Percentiles rank a stretch among this genome's conserved stretches.
These are phyloP conservation scores for Rachicladosporium sp. DNA, from an alignment of 2,329 filamentous ascomycete genomes.

Conservation along the genomic window DNA sequence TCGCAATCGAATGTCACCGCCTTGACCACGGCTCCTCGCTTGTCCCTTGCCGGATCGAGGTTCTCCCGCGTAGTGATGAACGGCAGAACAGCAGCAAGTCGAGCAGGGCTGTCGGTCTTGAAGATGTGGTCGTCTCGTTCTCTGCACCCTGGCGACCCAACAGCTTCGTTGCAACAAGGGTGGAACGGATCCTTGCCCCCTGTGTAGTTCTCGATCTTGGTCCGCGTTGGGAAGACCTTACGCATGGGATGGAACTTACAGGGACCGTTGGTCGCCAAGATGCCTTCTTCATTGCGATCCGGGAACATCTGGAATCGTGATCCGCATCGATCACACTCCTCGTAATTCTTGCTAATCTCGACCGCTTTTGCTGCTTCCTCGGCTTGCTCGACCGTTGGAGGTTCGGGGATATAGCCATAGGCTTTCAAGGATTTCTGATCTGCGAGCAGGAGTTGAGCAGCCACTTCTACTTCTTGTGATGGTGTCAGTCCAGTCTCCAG, in stretches of 20 bases:
- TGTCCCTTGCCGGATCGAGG: slow-evolving; percentile 31
- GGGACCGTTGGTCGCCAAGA: slow-evolving; percentile 61
- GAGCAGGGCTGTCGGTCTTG: slow-evolving; percentile 63
- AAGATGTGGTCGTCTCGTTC: slow-evolving; percentile 67
- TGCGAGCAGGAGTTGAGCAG: slow-evolving; percentile 42
- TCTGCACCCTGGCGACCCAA: slow-evolving; percentile 70
- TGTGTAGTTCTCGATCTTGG: slow-evolving; percentile 44
- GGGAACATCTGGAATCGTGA: slow-evolving; percentile 87
- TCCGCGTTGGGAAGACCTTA: slow-evolving; percentile 45
- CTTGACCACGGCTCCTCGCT: slow-evolving; percentile 22
- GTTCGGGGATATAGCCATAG: slow-evolving; percentile 61
- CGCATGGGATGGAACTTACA: slow-evolving; percentile 77
- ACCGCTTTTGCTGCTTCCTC: slow-evolving; percentile 53
- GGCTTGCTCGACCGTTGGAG: slow-evolving; percentile 58
- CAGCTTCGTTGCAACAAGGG: slow-evolving; percentile 63
- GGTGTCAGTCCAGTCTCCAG: slow-evolving; percentile 59
- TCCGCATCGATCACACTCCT: slow-evolving; percentile 77
- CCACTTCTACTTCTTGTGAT: slow-evolving; percentile 48
- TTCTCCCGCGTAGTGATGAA: slow-evolving; percentile 69
- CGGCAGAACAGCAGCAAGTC: slow-evolving; percentile 65
- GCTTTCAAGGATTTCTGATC: slow-evolving; percentile 50
- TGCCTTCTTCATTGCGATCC: slow-evolving; percentile 65
- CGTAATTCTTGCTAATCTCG: slow-evolving; percentile 60
- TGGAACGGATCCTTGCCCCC: slow-evolving; percentile 49
- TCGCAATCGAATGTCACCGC: slow-evolving; percentile 90